These are phyloP conservation scores for Termitomyces sp. DNA, from an alignment of 768 basidiomycete species.

Conservation along the genomic window DNA sequence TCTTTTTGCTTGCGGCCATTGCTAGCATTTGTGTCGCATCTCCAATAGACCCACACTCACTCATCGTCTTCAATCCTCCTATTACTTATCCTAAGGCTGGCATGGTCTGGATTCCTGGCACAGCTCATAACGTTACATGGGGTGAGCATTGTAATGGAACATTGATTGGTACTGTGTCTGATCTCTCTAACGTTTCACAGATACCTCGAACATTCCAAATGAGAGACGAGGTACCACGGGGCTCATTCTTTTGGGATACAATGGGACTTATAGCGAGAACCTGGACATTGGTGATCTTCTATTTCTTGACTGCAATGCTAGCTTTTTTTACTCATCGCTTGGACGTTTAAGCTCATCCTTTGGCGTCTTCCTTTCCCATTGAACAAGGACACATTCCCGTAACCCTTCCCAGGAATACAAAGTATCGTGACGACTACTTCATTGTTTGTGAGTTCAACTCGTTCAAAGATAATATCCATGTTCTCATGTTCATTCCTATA, in stretches of 20 bases:
- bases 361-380: conserved; percentile 20
- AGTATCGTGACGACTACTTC: conserved; percentile 18
- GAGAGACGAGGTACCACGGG: conserved; percentile 27
- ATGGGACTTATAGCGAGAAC: conserved; percentile 33
- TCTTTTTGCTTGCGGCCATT: conserved; percentile 5
- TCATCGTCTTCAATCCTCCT: conserved; percentile 17
- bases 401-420: conserved; percentile 9
- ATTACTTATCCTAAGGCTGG: conserved; percentile 17
- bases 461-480: neutral
- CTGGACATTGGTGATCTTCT: conserved; percentile 35
- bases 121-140: conserved; percentile 19
- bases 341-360: conserved; percentile 17
- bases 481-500: neutral
- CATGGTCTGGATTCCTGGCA: conserved; percentile 14
- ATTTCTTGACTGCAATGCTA: neutral
- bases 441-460: conserved; percentile 19
- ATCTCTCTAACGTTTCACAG: conserved; percentile 6
- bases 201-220: conserved; percentile 27
- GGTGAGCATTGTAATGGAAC: conserved; percentile 10
- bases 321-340: neutral
- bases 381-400: conserved; percentile 11
- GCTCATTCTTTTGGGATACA: conserved; percentile 35
- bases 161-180: neutral
- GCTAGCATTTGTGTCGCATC: conserved; percentile 7
- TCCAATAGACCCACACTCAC: conserved; percentile 7